These are phyloP conservation scores for Acanthamoeba royreba DNA, from an alignment of 208 protist species.

Conservation along the genomic window DNA sequence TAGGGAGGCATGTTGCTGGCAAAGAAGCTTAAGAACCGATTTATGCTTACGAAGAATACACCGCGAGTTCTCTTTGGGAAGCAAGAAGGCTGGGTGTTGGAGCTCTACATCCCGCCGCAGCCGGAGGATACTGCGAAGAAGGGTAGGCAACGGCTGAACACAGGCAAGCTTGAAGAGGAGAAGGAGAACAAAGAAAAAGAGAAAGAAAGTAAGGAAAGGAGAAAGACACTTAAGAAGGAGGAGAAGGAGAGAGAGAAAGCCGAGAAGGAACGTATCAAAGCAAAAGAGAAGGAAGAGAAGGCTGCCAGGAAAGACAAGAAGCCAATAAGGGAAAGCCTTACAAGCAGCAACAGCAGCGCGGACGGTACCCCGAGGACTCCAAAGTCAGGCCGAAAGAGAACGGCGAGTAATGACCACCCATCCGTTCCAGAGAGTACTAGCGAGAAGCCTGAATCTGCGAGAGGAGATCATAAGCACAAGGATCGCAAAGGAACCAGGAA, in stretches of 20 bases:
- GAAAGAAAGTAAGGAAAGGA: background rate
- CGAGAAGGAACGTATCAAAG: background rate
- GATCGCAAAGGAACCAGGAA: too few species aligned
- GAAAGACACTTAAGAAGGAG: background rate
- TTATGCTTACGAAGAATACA: background rate
- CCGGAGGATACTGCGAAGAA: background rate
- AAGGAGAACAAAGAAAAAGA: background rate
- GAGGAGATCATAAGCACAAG: too few species aligned
- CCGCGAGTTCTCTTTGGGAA: background rate
- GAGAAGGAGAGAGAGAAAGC: background rate
- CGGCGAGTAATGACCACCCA: too few species aligned
- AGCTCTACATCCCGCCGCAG: background rate
- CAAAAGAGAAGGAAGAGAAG: background rate
- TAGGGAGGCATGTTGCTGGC: background rate
- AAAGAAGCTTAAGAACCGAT: background rate
- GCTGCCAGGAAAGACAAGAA: too few species aligned
- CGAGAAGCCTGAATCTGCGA: too few species aligned
- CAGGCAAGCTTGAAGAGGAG: background rate
- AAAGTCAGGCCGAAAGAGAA: too few species aligned
- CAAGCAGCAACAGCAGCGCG: too few species aligned
- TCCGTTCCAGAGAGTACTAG: too few species aligned
- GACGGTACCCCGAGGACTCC: too few species aligned
- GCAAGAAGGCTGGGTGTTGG: conserved; percentile 4
- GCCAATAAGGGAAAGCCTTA: too few species aligned
- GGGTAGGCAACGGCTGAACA: background rate